Conservation (phyloP, 2,329 filamentous ascomycete genomes). For the Aspergillus aculeatus region DNA sequence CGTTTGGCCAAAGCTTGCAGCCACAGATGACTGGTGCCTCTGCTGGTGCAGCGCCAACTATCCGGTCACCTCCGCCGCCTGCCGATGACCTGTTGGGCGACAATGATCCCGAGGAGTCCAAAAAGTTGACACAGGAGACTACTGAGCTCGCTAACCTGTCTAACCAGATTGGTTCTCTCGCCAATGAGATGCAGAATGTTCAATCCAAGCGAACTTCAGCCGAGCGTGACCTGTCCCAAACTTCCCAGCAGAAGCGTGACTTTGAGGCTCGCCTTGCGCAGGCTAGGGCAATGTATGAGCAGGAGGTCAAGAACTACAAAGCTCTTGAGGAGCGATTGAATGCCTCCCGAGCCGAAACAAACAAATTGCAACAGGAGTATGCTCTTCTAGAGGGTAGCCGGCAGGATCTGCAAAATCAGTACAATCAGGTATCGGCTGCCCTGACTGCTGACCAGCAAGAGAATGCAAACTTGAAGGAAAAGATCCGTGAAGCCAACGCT, state of each 20-base stretch:
- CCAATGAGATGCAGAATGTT: slow-evolving; percentile 91
- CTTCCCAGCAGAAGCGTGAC: slow-evolving; percentile 83
- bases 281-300: slow-evolving; percentile 84
- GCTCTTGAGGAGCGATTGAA: slow-evolving; percentile 79
- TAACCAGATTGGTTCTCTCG: slow-evolving; percentile 87
- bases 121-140: slow-evolving; percentile 83
- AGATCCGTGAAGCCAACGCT: slow-evolving; percentile 76
- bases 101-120: slow-evolving; percentile 82
- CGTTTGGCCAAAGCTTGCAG: slow-evolving; percentile 81
- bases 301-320: slow-evolving; percentile 84
- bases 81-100: slow-evolving; percentile 89
- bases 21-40: slow-evolving; percentile 71
- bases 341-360: slow-evolving; percentile 73
- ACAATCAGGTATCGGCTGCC: slow-evolving; percentile 69
- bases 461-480: slow-evolving; percentile 80
- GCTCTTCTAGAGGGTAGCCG: slow-evolving; percentile 77
- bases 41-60: slow-evolving; percentile 29
- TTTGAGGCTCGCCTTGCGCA: slow-evolving; percentile 87
- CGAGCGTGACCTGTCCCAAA: slow-evolving; percentile 78
- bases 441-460: slow-evolving; percentile 87
- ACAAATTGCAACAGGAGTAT: slow-evolving; percentile 79
- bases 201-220: slow-evolving; percentile 75
- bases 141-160: slow-evolving; percentile 93
- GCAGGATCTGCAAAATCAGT: slow-evolving; percentile 78
- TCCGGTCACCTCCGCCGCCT: slow-evolving; percentile 49